Evolutionary conservation across 352 stramenopile species (phyloP), one percentile per base, ranked within the genome.

Genomic region (Phytopythium chamaehyphon): DNA sequence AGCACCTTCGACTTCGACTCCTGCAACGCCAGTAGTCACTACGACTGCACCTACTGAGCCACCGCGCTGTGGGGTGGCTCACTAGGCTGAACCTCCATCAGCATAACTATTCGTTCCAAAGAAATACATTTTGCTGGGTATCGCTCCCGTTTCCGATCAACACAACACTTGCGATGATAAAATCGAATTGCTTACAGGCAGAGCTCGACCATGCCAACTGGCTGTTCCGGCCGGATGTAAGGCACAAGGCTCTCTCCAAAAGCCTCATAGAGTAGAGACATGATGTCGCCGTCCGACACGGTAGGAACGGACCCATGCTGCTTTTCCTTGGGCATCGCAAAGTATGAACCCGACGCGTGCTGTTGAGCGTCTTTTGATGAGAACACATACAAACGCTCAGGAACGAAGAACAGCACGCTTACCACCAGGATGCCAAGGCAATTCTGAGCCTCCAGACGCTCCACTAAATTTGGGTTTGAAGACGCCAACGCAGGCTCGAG

Each of bases 371-470:
- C 28, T 9, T 33, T 10, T 33, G 28, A 33, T 33, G 28, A 33
- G 28, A 9, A 33, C 9, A 33, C 28, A 33, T 9, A 9, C 28
- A 33, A 33, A 33, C 5, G 28, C n/a, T n/a, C 28, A 33, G 9
- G 28, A 9, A 16, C 36, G 24, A 1, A 12, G 21, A 18, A 21
- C 7, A 18, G 49, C 22, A 31, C n/a, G 50, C 74, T 61, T 71
- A 94, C 81, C 71, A 93, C 83, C 5, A 95, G 61, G 36, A 93
- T 92, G n/a, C 84, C 85, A 15, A 93, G 55, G 38, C 85, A 95
- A 59, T 93, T 86, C 36, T 94, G 82, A 2, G 86, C 86, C 52
- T 95, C 83, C 15, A 92, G 67, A 33, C 85, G 71, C 60, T 95
- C 73, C 26, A 95, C 70, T 38, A 92, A 55, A 55, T 90, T 91